Evolutionary conservation across 345 rosid genomes (phyloP).

Genomic region (Iberis pinnata): DNA sequence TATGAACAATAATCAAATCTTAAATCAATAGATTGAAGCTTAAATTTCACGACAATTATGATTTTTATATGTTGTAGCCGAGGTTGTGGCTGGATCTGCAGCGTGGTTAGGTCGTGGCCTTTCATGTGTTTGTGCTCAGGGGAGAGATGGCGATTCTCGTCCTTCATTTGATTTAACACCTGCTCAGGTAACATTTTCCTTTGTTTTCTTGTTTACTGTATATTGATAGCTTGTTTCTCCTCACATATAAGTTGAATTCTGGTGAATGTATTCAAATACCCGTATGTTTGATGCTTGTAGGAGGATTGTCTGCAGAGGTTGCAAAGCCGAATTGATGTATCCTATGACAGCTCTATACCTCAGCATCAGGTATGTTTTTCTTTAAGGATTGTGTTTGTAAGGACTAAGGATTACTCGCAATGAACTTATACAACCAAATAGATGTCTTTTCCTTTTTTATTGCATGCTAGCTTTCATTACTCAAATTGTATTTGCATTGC

Average conservation of each 20-base stretch:
- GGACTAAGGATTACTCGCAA: background rate
- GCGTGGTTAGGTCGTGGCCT: slow-evolving; percentile 98
- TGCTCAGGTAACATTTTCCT: slow-evolving; percentile 50
- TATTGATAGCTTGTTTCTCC: slow-evolving; percentile 3
- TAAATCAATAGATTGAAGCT: slow-evolving; percentile 14
- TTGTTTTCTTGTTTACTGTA: background rate
- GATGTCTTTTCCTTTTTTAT: too few species aligned
- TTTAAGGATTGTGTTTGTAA: background rate
- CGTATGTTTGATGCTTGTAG: slow-evolving; percentile 30
- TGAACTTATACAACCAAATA: too few species aligned
- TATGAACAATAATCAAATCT: background rate
- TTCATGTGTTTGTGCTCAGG: slow-evolving; percentile 97
- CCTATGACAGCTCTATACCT: slow-evolving; percentile 75
- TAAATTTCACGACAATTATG: slow-evolving; percentile 21
- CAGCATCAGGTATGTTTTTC: slow-evolving; percentile 68
- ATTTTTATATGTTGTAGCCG: slow-evolving; percentile 58
- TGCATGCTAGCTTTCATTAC: too few species aligned
- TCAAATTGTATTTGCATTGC: too few species aligned
- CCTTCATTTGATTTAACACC: slow-evolving; percentile 95
- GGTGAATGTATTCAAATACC: background rate
- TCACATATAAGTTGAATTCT: background rate
- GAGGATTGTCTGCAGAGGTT: slow-evolving; percentile 84
- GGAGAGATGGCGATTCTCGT: slow-evolving; percentile 72
- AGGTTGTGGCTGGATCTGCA: slow-evolving; percentile 97
- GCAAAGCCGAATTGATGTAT: slow-evolving; percentile 79